Percentiles rank a stretch among this genome's conserved stretches.
phyloP scores from a whole-genome alignment of 768 basidiomycete genomes.

The Calvatia gigantea region DNA sequence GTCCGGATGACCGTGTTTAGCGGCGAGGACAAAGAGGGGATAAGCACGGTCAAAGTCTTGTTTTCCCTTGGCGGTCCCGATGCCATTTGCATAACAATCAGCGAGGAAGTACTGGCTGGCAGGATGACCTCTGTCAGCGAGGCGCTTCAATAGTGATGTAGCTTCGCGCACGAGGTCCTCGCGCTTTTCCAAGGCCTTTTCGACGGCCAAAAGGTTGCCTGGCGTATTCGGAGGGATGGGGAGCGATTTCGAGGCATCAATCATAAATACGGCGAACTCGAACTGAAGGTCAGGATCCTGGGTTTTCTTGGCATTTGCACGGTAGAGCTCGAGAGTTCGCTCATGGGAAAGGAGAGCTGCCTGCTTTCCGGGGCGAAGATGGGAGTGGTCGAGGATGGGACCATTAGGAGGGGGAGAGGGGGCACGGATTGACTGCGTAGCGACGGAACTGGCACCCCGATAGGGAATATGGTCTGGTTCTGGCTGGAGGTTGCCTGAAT shows the following conservation, averaged over 20 bases:
- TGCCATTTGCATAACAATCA: constrained; percentile 98
- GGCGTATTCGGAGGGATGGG: constrained; percentile 68
- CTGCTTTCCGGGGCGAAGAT: constrained; percentile 88
- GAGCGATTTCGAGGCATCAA: constrained; percentile 92
- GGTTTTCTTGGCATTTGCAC: constrained; percentile 97
- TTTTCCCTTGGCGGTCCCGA: constrained; percentile 82
- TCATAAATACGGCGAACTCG: constrained; percentile 98
- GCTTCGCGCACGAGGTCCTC: constrained; percentile 92
- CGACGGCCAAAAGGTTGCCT: constrained; percentile 76
- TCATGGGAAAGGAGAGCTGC: constrained; percentile 93
- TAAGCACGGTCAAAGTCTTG: constrained; percentile 98
- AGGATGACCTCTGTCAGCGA: constrained; percentile 92
- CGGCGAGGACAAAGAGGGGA: constrained; percentile 92
- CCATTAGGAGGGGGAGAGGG: constrained; percentile 64
- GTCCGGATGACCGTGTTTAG: constrained; percentile 96
- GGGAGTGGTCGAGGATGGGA: constrained; percentile 85
- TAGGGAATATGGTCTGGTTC: constrained; percentile 23
- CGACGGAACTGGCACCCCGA: constrained; percentile 35
- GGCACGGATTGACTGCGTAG: constrained; percentile 57
- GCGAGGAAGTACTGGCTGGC: constrained; percentile 97
- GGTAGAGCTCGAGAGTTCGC: constrained; percentile 94
- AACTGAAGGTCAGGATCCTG: constrained; percentile 97
- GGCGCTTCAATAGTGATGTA: constrained; percentile 77
- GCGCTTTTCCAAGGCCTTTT: constrained; percentile 74
- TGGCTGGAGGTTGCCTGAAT: constrained; percentile 26